Conservation (phyloP, 1,284 basidiomycete species). For the Hortiboletus rubellus region DNA sequence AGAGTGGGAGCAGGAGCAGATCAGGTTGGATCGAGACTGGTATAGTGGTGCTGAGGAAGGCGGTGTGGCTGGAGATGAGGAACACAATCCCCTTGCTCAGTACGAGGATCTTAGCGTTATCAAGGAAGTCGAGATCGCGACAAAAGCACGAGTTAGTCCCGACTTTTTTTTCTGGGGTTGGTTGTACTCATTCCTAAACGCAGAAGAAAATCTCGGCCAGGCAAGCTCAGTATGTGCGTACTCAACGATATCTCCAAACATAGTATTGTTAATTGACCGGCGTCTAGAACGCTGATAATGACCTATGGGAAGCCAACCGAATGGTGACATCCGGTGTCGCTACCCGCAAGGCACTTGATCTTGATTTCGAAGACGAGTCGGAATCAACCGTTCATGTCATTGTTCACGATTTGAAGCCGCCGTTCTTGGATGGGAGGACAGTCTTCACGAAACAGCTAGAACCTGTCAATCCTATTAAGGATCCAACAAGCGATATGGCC, state of each 20-base stretch:
- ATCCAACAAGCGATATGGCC: constrained; percentile 93
- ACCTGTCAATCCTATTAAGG: constrained; percentile 95
- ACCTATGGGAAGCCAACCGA: constrained; percentile 97
- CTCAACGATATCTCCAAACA: neutral
- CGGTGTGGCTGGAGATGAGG: constrained; percentile 82
- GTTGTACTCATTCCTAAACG: constrained; percentile 4
- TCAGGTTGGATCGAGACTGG: constrained; percentile 90
- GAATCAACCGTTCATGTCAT: constrained; percentile 97
- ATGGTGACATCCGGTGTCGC: constrained; percentile 96
- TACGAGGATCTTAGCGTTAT: constrained; percentile 79
- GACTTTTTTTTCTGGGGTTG: neutral
- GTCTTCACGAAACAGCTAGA: constrained; percentile 97
- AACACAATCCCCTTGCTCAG: constrained; percentile 90
- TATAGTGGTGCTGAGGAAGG: constrained; percentile 90
- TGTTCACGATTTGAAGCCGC: constrained; percentile 96
- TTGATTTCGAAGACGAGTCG: constrained; percentile 91
- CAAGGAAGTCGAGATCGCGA: constrained; percentile 78
- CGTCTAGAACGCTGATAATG: constrained; percentile 89
- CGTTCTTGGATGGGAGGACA: constrained; percentile 95
- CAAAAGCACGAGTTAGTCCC: constrained; percentile 66
- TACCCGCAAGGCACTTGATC: constrained; percentile 81
- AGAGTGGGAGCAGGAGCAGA: constrained; percentile 96
- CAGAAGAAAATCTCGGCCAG: constrained; percentile 86
- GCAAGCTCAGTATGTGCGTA: constrained; percentile 89
- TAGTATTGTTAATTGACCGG: neutral